Base-by-base conservation (phyloP, 2,329 filamentous ascomycete species). In the Metarhizium album region DNA sequence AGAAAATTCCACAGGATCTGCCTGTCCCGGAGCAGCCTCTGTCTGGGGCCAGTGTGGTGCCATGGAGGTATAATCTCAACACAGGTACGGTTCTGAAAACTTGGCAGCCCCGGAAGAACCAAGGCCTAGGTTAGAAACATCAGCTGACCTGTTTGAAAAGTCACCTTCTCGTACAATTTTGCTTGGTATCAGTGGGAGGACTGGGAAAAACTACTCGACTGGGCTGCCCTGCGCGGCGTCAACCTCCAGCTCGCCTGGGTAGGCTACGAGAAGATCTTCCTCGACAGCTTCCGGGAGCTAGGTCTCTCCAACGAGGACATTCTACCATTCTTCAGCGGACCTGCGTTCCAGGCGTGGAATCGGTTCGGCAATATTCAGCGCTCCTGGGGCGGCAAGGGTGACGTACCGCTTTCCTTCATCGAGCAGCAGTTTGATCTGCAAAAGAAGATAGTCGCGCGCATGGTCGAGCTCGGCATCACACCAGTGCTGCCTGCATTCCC, bases 291-390 rank as follows among this genome's bases (percentile, higher is more conserved):
- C 55, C 65, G 60, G 11, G 72, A 73, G 2, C 60, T 72, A 18
- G 70, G 72, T 7, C 64, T 78, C 37, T 67, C 64, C 0, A 62
- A 73, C 37, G 56, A 60, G 4, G 72, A 77, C 24, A 74, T 76
- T 45, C 47, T 63, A 1, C 59, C 66, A 1, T 78, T 74, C 58
- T 63, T 78, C 48, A 74, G 69, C 46, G 74, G 74, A 0, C 74
- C 74, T 1, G 73, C 74, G 0, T 77, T 76, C 51, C 72, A 74
- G 52, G 64, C 74, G 11, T 78, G 74, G 74, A 76, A 77, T 54
- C 69, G 72, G n/a, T 73, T 78, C 50, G 74, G 74, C 9, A 78
- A 78, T 54, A 75, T 74, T 18, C 73, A 75, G 54, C 69, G 71
- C 7, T 73, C 71, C 1, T 77, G 74, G 74, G 68, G 67, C 33